A percentile compares a stretch with the other conserved stretches of the same genome.
These are phyloP conservation scores for Penicillium thymicola DNA, from an alignment of 2,329 filamentous ascomycete species.

Conservation along the genomic window DNA sequence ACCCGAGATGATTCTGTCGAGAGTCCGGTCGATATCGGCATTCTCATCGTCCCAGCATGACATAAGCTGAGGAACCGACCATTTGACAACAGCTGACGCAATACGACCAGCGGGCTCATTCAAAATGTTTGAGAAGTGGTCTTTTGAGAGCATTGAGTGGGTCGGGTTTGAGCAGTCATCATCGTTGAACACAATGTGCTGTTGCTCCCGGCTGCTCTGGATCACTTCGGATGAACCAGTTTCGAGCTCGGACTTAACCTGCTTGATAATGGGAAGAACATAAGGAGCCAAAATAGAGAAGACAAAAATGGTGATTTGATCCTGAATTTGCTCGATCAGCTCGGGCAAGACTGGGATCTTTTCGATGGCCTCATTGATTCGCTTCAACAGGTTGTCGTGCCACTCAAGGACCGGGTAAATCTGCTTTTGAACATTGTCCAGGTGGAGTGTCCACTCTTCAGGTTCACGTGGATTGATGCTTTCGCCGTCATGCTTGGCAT, in stretches of 20 bases:
- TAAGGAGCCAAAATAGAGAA: conserved; percentile 90
- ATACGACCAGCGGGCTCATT: conserved; percentile 85
- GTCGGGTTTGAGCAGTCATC: conserved; percentile 76
- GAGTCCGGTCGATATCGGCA: conserved; percentile 64
- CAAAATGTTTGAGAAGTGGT: conserved; percentile 86
- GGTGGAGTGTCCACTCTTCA: conserved; percentile 77
- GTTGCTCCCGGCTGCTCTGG: conserved; percentile 75
- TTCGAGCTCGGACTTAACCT: conserved; percentile 82
- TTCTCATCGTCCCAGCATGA: conserved; percentile 77
- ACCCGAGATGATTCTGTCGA: conserved; percentile 74
- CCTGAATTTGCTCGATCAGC: conserved; percentile 79
- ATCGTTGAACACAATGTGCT: conserved; percentile 81
- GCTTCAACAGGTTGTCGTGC: conserved; percentile 83
- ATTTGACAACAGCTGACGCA: conserved; percentile 73
- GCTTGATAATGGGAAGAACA: conserved; percentile 76
- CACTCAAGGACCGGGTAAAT: conserved; percentile 88
- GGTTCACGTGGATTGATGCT: conserved; percentile 73
- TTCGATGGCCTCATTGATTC: conserved; percentile 73
- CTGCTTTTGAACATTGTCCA: conserved; percentile 69
- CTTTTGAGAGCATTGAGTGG: conserved; percentile 93
- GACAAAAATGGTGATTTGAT: conserved; percentile 83
- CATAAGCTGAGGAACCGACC: conserved; percentile 88
- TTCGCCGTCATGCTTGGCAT: conserved; percentile 72
- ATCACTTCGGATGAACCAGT: conserved; percentile 87
- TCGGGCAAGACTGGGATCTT: conserved; percentile 82